phyloP scores from a whole-genome alignment of 805 yeast species.

The Starmerella apicola region DNA sequence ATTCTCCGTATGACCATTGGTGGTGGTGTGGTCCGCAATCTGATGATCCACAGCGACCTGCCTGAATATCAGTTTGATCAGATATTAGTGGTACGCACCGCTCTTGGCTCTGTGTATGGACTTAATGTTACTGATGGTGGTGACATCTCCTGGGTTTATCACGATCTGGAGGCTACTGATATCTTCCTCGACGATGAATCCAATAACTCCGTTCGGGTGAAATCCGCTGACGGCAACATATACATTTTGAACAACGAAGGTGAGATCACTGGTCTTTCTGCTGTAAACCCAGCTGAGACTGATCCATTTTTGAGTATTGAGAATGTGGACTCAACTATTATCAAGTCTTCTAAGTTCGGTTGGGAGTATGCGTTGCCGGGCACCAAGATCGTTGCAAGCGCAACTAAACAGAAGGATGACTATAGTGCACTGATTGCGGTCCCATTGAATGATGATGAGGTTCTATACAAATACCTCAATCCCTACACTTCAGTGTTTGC shows the following conservation, averaged over 20 bases:
- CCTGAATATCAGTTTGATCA: constrained; percentile 28
- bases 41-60: constrained; percentile 5
- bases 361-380: constrained; percentile 13
- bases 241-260: constrained; percentile 14
- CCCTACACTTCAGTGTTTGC: constrained; percentile 53
- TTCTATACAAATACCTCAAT: constrained; percentile 69
- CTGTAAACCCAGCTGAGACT: background rate
- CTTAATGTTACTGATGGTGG: constrained; percentile 24
- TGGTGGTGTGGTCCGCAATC: constrained; percentile 1
- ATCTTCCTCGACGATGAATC: constrained; percentile 23
- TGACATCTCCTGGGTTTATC: constrained; percentile 20
- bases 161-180: constrained; percentile 14
- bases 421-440: constrained; percentile 51
- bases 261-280: constrained; percentile 5
- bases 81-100: constrained; percentile 24
- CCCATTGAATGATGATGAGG: constrained; percentile 47
- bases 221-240: constrained; percentile 13
- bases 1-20: background rate
- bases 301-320: constrained; percentile 1
- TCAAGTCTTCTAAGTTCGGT: constrained; percentile 1
- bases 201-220: constrained; percentile 17
- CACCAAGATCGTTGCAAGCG: constrained; percentile 30
- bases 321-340: background rate
- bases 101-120: constrained; percentile 24
- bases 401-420: constrained; percentile 32